phyloP scores from a whole-genome alignment of 2,329 filamentous ascomycete species.

The Aplosporella prunicola region DNA sequence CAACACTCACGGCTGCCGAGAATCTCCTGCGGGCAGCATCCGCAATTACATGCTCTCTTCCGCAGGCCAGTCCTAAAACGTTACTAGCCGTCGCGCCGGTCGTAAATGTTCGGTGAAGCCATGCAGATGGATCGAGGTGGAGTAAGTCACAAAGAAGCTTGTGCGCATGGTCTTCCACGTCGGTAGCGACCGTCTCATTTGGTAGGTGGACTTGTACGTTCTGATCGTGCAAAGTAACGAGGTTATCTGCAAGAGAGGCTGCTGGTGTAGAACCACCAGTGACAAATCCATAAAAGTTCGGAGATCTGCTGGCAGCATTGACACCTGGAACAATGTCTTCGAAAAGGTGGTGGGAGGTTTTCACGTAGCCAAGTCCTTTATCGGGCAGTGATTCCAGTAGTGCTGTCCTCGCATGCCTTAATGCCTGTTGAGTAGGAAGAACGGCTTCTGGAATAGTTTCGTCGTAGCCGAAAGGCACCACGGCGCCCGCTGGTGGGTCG shows the following conservation, averaged over 20 bases:
- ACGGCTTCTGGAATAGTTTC: conserved; percentile 18
- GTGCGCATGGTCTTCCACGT: conserved; percentile 65
- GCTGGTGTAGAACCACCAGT: conserved; percentile 73
- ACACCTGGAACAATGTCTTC: conserved; percentile 47
- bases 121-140: conserved; percentile 44
- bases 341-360: conserved; percentile 35
- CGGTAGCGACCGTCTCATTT: conserved; percentile 62
- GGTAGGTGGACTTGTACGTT: conserved; percentile 78
- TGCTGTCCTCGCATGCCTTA: conserved; percentile 24
- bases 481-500: background rate
- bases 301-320: conserved; percentile 49
- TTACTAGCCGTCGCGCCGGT: conserved; percentile 63
- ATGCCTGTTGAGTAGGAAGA: conserved; percentile 23
- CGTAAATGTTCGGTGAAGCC: conserved; percentile 71
- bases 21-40: conserved; percentile 33
- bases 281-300: conserved; percentile 75
- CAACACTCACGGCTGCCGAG: conserved; percentile 38
- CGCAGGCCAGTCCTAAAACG: conserved; percentile 56
- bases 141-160: conserved; percentile 60
- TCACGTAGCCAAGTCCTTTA: conserved; percentile 35
- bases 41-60: conserved; percentile 55
- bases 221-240: conserved; percentile 75
- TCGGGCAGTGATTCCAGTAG: conserved; percentile 30
- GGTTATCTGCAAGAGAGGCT: conserved; percentile 70
- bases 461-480: background rate